A percentile compares a stretch with the other conserved stretches of the same genome.
phyloP scores from a whole-genome alignment of 768 basidiomycete genomes.

The Filobasidium floriforme region DNA sequence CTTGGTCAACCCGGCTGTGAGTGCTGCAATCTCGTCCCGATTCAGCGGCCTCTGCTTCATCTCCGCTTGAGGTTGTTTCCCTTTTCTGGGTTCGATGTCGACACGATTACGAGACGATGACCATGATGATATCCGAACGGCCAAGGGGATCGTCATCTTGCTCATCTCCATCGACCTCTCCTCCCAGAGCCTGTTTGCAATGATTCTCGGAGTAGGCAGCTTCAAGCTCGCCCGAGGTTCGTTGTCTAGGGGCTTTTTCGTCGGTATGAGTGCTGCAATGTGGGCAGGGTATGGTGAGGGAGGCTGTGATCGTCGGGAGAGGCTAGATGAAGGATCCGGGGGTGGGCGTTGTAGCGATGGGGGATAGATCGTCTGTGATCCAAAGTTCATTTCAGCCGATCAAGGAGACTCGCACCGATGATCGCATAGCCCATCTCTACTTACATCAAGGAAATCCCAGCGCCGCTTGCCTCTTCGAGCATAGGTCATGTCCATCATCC shows the following conservation, averaged over 20 bases:
- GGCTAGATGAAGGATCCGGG: not conserved
- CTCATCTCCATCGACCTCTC: not conserved
- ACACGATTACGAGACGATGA: not conserved
- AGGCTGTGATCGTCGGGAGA: not conserved
- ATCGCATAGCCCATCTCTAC: not conserved
- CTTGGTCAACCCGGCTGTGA: not conserved
- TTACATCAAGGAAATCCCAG: constrained; percentile 2
- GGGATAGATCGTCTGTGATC: not conserved
- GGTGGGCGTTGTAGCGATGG: not conserved
- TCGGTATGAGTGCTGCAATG: not conserved
- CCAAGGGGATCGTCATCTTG: not conserved
- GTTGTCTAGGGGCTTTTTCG: not conserved
- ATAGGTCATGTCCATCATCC: constrained; percentile 8
- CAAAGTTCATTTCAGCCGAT: not conserved
- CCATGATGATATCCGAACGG: not conserved
- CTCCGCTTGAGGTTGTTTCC: not conserved
- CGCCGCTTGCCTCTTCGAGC: not conserved
- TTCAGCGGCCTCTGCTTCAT: not conserved
- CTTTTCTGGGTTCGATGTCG: not conserved
- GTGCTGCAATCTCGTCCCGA: not conserved
- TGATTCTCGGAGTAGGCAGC: not conserved
- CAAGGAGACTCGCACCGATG: not conserved
- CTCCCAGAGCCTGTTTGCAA: not conserved
- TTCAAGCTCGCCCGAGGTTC: not conserved
- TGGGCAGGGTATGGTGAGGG: not conserved